Evolutionary conservation across 352 stramenopile species (phyloP), one percentile per base, ranked within the genome.

Genomic region (Phytophthora capsici): DNA sequence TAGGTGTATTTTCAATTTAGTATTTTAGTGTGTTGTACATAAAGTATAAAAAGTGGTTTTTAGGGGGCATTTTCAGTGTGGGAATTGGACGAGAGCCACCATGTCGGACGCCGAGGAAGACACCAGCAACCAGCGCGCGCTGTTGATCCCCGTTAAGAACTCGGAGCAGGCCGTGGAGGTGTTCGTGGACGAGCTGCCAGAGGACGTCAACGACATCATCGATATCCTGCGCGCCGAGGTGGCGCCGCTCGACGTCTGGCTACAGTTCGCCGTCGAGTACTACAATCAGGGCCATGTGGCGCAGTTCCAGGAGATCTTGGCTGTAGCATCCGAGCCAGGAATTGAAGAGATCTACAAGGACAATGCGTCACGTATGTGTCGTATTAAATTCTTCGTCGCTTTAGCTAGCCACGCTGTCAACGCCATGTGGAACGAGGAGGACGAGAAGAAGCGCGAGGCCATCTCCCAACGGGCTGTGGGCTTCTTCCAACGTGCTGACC

Each of bases 181-280:
- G 38, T 97, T 90, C 64, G 83, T 88, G 19, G 89, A 97, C 54
- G 90, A 97, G 64, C 80, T 97, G 14, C 90, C 90, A 0, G 86
- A 92, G 17, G 90, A 97, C 55, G 88, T 95, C 8, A 96, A 95
- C 70, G 89, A 97, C 62, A 95, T 97, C 60, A 95, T 97, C 61
- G 90, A 96, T 58, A 96, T 97, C 40, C 66, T 97, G 48, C 87
- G 91, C 52, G 91, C 91, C 3, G 91, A 97, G 64, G 87, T 97
- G 46, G 91, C 91, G 63, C 90, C 91, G 57, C 78, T 97, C 45
- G 80, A 96, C 61, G 89, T 97, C 23, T 97, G 91, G 91, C 81
- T 97, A 48, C 83, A 94, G 54, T 95, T 97, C 69, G 91, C 91
- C 34, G 89, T 96, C 51, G 88, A 96, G 69, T 96, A 95, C 63